Conservation (phyloP, 2,329 filamentous ascomycete genomes). For the Nannizziopsis barbatae region DNA sequence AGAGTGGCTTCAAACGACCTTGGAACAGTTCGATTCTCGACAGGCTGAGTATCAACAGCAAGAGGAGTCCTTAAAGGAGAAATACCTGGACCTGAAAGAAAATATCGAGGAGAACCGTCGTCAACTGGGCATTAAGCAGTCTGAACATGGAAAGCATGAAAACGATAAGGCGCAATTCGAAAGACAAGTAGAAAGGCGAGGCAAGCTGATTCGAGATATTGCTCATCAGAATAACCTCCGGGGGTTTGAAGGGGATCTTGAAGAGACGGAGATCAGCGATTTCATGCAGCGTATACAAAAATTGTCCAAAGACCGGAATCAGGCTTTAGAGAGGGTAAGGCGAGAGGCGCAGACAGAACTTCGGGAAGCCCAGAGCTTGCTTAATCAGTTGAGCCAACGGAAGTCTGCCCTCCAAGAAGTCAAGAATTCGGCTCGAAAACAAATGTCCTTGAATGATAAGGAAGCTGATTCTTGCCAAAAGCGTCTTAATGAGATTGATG, state of each 20-base stretch:
- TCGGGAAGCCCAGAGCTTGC: conserved; percentile 56
- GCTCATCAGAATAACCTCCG: conserved; percentile 68
- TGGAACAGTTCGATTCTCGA: conserved; percentile 67
- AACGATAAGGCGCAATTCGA: conserved; percentile 83
- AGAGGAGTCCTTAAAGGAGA: conserved; percentile 49
- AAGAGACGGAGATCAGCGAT: conserved; percentile 58
- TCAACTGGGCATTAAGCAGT: conserved; percentile 32
- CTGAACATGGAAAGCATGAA: conserved; percentile 57
- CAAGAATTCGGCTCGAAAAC: conserved; percentile 60
- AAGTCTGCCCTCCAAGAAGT: conserved; percentile 62
- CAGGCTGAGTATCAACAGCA: conserved; percentile 56
- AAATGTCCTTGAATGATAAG: conserved; percentile 62
- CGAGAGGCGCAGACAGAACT: conserved; percentile 63
- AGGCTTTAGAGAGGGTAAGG: conserved; percentile 62
- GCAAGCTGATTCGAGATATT: conserved; percentile 64
- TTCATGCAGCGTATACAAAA: conserved; percentile 72
- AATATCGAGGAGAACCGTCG: conserved; percentile 40
- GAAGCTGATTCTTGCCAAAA: conserved; percentile 56
- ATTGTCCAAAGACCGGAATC: conserved; percentile 65
- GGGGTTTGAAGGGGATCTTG: conserved; percentile 69
- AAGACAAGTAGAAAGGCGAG: conserved; percentile 59
- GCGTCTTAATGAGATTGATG: conserved; percentile 58
- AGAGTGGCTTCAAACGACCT: conserved; percentile 56
- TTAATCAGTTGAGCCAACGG: conserved; percentile 63
- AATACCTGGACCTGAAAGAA: conserved; percentile 53